phyloP scores from a whole-genome alignment of 768 basidiomycete genomes.

The Naganishia vaughanmartiniae region DNA sequence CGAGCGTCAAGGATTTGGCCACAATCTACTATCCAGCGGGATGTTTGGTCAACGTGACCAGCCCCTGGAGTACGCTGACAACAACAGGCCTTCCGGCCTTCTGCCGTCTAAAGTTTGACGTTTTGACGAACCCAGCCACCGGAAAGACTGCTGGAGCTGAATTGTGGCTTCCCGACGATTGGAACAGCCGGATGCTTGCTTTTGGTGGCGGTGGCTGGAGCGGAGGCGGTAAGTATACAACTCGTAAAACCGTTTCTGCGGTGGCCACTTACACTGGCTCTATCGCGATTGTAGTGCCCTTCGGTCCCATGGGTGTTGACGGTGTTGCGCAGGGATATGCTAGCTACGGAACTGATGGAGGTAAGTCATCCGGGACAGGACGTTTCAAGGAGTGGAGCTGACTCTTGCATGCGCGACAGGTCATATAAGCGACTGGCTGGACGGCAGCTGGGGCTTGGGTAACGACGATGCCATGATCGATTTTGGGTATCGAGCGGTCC shows the following conservation, averaged over 20 bases:
- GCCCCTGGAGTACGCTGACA: not conserved
- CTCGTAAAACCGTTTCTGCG: too few relatives aligned
- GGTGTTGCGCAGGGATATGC: slow-evolving; percentile 6
- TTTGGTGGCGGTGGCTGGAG: slow-evolving; percentile 9
- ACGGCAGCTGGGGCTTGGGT: slow-evolving; percentile 31
- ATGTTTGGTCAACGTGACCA: not conserved
- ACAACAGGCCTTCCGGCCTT: not conserved
- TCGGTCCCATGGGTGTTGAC: not conserved
- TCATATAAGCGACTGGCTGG: slow-evolving; percentile 4
- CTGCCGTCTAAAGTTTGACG: not conserved
- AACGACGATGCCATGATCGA: slow-evolving; percentile 41
- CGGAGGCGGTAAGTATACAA: not conserved
- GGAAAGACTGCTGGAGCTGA: not conserved
- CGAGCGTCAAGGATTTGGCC: too few relatives aligned
- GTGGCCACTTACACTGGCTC: too few relatives aligned
- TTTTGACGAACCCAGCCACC: not conserved
- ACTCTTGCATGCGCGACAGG: not conserved
- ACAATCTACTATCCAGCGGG: not conserved
- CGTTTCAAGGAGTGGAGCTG: too few relatives aligned
- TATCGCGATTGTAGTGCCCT: not conserved
- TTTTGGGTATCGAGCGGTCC: slow-evolving; percentile 30
- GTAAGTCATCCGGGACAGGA: not conserved
- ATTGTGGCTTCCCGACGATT: slow-evolving; percentile 6
- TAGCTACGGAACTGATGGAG: not conserved
- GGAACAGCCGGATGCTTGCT: slow-evolving; percentile 7